Base-by-base conservation (phyloP, 257 asterid genomes). In the Vinca minor region DNA sequence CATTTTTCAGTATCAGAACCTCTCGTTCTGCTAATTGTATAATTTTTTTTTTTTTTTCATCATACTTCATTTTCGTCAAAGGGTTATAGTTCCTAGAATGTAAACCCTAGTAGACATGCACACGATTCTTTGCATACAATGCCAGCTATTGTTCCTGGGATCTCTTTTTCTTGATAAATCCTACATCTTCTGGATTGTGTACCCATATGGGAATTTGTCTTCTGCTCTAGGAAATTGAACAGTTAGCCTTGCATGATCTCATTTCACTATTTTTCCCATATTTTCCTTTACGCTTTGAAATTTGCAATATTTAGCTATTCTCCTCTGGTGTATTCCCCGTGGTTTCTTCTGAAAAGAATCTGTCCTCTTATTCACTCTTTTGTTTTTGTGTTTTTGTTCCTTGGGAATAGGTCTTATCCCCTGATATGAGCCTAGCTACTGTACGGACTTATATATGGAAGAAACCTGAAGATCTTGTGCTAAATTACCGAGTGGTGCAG, bases 351-450 rank as follows among this genome's bases (percentile, higher is more conserved):
- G n/a, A 28, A 25, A 10, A 10, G 26, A 38, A 32, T 34, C 11
- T 26, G 41, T 6, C 0, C 21, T 35, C n/a, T 48, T 32, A 47
- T 32, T 66, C 61, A 7, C 32, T 18, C 63, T 48, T 63, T 34
- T 71, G 39, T 69, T n/a, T 29, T 67, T 41, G 44, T 77, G 74
- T n/a, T n/a, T n/a, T n/a, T n/a, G n/a, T n/a, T n/a, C n/a, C n/a
- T 47, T 59, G 55, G 25, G 26, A 62, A 25, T 26, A 92, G 98
- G 95, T 92, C 48, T 84, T 92, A 74, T 81, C 84, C 71, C 98
- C 96, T 62, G 98, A 92, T 58, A 87, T 87, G 95, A 92, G 97
- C 83, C 82, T 92, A 75, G 96, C 97, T 57, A 92, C 98, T 69
- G 98, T 89, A 20, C 86, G 96, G 65, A 82, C 89, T 9, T 92